Base-by-base conservation (phyloP, 140 eudicot genomes). In the Eryngium alpinum region DNA sequence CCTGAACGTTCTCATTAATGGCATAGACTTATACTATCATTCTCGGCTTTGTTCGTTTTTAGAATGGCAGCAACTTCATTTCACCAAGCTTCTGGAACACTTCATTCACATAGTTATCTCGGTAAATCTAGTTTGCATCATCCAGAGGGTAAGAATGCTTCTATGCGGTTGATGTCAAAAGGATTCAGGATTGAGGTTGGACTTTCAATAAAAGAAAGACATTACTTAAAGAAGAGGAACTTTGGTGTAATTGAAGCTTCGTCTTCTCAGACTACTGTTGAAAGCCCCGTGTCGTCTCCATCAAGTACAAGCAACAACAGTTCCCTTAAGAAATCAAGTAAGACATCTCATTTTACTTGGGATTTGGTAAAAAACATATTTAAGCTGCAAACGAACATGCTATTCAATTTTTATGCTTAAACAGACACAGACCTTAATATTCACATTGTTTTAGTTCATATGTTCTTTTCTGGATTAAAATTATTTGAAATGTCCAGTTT, bases 51-150 rank as follows among this genome's bases (percentile, higher is more conserved):
- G 0, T 77, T 43, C 50, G 60, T 85, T 83, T 81, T 83, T 79
- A 92, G 94, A 83, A 94, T 94, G 98, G 87, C 92, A 38, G 86
- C 97, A 34, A 84, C 90, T 59, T 80, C 86, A 18, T 91, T 88
- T 78, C 89, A 91, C 81, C 94, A 87, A 83, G 84, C 93, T 43
- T 34, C 86, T 75, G 90, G 90, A 70, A 82, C 84, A 71, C 85
- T 84, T 67, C 94, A 85, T 10, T 83, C 93, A 79, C 85, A 49
- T 25, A 89, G 95, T 49, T 84, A 83, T 84, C 63, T 85, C 34
- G 11, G 83, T 86, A 89, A 87, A 76, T 86, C 90, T 49, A 27
- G 79, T 79, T 65, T 84, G 78, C 81, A 81, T 77, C 90, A 82
- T 13, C 46, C 46, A 7, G 94, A 86, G 51, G 84, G 80, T 77